Conservation (phyloP, 805 yeast genomes). For the Ogataea allantospora region DNA sequence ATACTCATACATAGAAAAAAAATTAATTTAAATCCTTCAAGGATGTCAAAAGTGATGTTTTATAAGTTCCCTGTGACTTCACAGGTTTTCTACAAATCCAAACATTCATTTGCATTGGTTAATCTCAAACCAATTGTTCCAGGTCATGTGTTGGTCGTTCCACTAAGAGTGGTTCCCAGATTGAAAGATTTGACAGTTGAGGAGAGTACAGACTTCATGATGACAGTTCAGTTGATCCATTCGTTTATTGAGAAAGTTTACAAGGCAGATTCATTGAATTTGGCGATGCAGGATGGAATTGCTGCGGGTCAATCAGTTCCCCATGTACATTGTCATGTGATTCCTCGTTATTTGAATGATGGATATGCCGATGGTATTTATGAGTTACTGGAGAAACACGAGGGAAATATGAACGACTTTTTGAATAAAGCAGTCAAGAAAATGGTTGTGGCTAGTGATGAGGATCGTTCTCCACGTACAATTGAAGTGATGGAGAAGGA, state of each 20-base stretch:
- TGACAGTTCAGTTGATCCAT: slow-evolving; percentile 68
- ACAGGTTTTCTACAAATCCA: slow-evolving; percentile 58
- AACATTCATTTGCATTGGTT: slow-evolving; percentile 78
- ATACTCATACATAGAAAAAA: slow-evolving; percentile 3
- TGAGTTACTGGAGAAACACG: slow-evolving; percentile 54
- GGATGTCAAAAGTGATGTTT: slow-evolving; percentile 42
- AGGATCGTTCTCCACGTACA: slow-evolving; percentile 55
- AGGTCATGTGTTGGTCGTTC: slow-evolving; percentile 91
- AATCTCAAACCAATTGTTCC: slow-evolving; percentile 90
- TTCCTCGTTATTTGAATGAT: slow-evolving; percentile 73
- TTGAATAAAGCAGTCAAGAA: slow-evolving; percentile 26
- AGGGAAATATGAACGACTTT: slow-evolving; percentile 46
- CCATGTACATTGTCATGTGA: slow-evolving; percentile 90
- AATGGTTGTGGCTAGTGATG: slow-evolving; percentile 43
- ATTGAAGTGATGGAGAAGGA: slow-evolving; percentile 69
- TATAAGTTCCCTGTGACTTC: slow-evolving; percentile 52
- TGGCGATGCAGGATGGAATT: slow-evolving; percentile 95
- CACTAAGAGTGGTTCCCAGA: slow-evolving; percentile 64
- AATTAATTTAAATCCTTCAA: background rate
- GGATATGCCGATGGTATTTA: slow-evolving; percentile 71
- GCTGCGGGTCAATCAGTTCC: slow-evolving; percentile 97
- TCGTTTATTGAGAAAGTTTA: slow-evolving; percentile 62
- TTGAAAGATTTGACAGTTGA: slow-evolving; percentile 68
- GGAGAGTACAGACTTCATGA: slow-evolving; percentile 77
- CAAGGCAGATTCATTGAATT: slow-evolving; percentile 79